Percentiles rank a stretch among this genome's conserved stretches.
These are phyloP conservation scores for Boletellus ananas DNA, from an alignment of 768 basidiomycete species.

Conservation along the genomic window DNA sequence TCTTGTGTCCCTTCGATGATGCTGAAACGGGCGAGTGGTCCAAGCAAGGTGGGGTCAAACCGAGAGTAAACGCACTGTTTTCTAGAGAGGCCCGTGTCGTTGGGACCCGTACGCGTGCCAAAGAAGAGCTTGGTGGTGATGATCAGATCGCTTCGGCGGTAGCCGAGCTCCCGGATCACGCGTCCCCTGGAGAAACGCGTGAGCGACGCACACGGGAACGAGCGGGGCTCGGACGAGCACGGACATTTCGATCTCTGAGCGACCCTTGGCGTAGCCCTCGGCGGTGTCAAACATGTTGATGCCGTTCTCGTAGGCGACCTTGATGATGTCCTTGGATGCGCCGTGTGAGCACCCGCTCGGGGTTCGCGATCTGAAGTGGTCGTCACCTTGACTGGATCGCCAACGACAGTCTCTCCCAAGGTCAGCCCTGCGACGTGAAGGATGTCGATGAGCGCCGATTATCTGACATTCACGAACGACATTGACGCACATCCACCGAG, in stretches of 20 bases:
- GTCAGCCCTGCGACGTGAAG: slow-evolving; percentile 36
- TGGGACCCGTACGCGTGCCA: slow-evolving; percentile 47
- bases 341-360: background rate
- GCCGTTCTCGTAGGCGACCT: slow-evolving; percentile 48
- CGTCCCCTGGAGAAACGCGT: slow-evolving; percentile 36
- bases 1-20: slow-evolving; percentile 54
- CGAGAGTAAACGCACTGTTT: slow-evolving; percentile 23
- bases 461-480: background rate
- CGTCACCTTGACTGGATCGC: slow-evolving; percentile 50
- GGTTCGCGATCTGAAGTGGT: background rate
- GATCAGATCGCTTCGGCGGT: slow-evolving; percentile 46
- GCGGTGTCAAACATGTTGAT: slow-evolving; percentile 51
- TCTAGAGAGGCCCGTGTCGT: slow-evolving; percentile 36
- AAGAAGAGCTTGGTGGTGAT: slow-evolving; percentile 59
- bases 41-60: background rate
- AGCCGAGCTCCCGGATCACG: slow-evolving; percentile 52
- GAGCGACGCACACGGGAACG: background rate
- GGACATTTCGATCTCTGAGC: slow-evolving; percentile 52
- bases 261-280: slow-evolving; percentile 43
- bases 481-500: slow-evolving; percentile 44
- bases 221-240: background rate
- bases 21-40: slow-evolving; percentile 19
- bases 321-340: slow-evolving; percentile 45
- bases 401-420: slow-evolving; percentile 43
- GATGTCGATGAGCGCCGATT: background rate